Percentiles rank a stretch among this genome's conserved stretches.
phyloP scores from a whole-genome alignment of 805 yeast genomes.

The Diddensiella transvaalensis region DNA sequence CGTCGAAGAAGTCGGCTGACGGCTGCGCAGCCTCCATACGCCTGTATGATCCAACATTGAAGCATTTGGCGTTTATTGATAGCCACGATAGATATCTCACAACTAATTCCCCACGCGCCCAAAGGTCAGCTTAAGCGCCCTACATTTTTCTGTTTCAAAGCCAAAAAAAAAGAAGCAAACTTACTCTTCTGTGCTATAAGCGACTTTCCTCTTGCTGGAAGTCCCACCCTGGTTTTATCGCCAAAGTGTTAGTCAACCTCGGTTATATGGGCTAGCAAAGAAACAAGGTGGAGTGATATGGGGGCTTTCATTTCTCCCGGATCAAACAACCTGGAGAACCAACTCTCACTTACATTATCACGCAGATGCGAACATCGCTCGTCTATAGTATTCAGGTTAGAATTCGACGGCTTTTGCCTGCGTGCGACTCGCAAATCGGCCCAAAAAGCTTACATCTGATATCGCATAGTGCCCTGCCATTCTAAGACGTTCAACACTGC shows the following conservation, averaged over 20 bases:
- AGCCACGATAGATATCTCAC: constrained; percentile 92
- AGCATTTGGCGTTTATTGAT: constrained; percentile 78
- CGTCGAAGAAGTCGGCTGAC: constrained; percentile 74
- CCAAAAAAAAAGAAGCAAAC: no score
- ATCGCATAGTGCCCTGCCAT: constrained; percentile 4
- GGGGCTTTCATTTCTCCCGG: background rate
- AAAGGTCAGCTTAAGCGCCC: no score
- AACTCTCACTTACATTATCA: constrained; percentile 57
- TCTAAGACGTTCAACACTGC: no score
- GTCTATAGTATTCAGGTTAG: background rate
- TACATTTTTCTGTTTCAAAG: constrained; percentile 1
- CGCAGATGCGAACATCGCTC: constrained; percentile 68
- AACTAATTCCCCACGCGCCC: constrained; percentile 33
- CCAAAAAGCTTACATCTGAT: background rate
- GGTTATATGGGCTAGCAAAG: no score
- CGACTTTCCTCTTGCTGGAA: constrained; percentile 76
- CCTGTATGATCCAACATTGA: constrained; percentile 85
- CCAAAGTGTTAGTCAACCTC: constrained; percentile 1
- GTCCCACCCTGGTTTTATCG: constrained; percentile 35
- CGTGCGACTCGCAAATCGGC: no score
- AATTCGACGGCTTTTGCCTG: no score
- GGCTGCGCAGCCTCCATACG: constrained; percentile 61
- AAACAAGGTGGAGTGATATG: background rate
- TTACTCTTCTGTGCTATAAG: constrained; percentile 82
- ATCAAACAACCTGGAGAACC: background rate